Evolutionary conservation across 768 basidiomycete genomes (phyloP).

Genomic region (Tulasnella sp.): DNA sequence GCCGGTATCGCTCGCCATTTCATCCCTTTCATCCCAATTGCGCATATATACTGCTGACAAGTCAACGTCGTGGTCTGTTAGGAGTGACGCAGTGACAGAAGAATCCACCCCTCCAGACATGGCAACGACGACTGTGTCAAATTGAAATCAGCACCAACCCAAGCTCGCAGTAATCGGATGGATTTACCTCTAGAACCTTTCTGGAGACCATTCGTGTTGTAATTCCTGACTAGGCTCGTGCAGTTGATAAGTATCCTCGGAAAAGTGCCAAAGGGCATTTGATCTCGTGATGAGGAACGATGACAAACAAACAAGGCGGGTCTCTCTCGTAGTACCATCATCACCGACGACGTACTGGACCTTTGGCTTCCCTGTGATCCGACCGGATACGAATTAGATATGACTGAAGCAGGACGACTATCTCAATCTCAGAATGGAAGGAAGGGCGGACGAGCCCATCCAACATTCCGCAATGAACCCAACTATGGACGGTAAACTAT

Average conservation of each 20-base stretch:
- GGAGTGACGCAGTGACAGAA: slow-evolving; percentile 69
- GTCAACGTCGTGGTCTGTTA: slow-evolving; percentile 63
- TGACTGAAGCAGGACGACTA: neutral
- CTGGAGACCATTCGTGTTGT: no score
- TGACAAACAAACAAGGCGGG: no score
- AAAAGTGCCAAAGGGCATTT: no score
- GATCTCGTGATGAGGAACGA: no score
- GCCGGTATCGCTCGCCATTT: slow-evolving; percentile 62
- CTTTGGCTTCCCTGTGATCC: no score
- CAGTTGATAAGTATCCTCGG: no score
- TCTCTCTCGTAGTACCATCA: no score
- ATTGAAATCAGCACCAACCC: no score
- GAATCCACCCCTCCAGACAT: slow-evolving; percentile 98
- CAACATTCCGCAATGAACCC: slow-evolving; percentile 7
- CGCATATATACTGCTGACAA: slow-evolving; percentile 89
- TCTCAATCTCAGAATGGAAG: neutral
- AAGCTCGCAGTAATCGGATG: neutral
- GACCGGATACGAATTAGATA: neutral
- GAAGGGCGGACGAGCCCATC: slow-evolving; percentile 4
- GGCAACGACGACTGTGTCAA: slow-evolving; percentile 63
- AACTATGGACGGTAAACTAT: slow-evolving; percentile 10
- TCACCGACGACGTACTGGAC: no score
- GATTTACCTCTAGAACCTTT: slow-evolving; percentile 3
- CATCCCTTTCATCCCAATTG: slow-evolving; percentile 87
- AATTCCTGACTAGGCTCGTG: no score